A percentile compares a stretch with the other conserved stretches of the same genome.
These are phyloP conservation scores for Penicillium coprophilum DNA, from an alignment of 495 filamentous ascomycete species.

Conservation along the genomic window DNA sequence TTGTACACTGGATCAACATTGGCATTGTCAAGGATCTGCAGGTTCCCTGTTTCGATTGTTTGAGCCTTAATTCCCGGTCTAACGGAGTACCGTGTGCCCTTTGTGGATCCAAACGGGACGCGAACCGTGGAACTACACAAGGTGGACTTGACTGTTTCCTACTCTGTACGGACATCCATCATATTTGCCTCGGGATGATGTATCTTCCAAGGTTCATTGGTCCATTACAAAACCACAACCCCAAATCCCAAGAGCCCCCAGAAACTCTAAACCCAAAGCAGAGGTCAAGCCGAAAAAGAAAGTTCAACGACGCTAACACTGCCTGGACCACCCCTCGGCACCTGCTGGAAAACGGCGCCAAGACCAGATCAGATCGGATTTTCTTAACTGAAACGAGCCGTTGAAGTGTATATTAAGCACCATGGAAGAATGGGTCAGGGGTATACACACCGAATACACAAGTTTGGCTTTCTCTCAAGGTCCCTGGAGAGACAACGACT, in stretches of 20 bases:
- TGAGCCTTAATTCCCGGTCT: not conserved
- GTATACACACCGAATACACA: not conserved
- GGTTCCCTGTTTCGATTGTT: slow-evolving; percentile 3
- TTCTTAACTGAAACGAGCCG: slow-evolving; percentile 7
- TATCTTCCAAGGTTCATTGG: too few relatives aligned
- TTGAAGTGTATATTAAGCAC: not conserved
- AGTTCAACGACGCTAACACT: slow-evolving; percentile 6
- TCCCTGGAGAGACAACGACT: not conserved
- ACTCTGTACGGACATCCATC: too few relatives aligned
- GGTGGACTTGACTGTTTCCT: not conserved
- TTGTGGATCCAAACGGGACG: slow-evolving; percentile 2
- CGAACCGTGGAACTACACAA: slow-evolving; percentile 7
- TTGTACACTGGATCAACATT: slow-evolving; percentile 1
- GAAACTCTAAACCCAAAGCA: slow-evolving; percentile 5
- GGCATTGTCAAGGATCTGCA: slow-evolving; percentile 12
- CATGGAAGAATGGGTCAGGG: slow-evolving; percentile 8
- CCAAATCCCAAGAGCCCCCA: not conserved
- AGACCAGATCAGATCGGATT: slow-evolving; percentile 6
- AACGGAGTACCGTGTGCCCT: not conserved
- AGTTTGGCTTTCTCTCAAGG: not conserved
- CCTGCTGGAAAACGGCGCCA: slow-evolving; percentile 11
- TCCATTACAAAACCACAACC: not conserved
- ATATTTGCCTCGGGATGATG: too few relatives aligned
- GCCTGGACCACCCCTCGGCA: slow-evolving; percentile 4
- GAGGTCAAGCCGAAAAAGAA: not conserved